A percentile compares a stretch with the other conserved stretches of the same genome.
phyloP scores from a whole-genome alignment of 106 monocot species.

The Dendrobium nobile region DNA sequence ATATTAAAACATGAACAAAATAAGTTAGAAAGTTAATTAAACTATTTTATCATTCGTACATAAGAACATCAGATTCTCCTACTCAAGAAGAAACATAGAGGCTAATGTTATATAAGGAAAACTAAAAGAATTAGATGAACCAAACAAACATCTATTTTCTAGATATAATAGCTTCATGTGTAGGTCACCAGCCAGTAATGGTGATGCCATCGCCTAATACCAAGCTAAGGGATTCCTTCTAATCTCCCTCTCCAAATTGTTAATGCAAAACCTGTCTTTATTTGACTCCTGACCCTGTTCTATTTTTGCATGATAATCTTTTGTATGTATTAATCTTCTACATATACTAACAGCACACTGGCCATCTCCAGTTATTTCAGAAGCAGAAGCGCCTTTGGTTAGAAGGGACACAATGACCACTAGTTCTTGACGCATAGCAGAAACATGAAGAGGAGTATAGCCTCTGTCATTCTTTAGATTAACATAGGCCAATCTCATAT shows the following conservation, averaged over 20 bases:
- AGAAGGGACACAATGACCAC: constrained; percentile 76
- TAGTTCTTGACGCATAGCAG: constrained; percentile 74
- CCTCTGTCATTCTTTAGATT: constrained; percentile 80
- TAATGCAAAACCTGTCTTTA: constrained; percentile 45
- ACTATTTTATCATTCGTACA: too few relatives aligned
- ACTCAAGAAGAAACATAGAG: too few relatives aligned
- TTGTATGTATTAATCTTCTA: constrained; percentile 57
- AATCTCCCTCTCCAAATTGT: constrained; percentile 76
- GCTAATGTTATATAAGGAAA: too few relatives aligned
- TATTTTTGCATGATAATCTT: constrained; percentile 57
- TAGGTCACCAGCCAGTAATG: constrained; percentile 55
- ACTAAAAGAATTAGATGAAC: background rate
- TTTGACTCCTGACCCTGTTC: constrained; percentile 15
- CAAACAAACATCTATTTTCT: constrained; percentile 77
- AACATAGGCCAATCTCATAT: constrained; percentile 44
- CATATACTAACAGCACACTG: constrained; percentile 75
- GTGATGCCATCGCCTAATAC: constrained; percentile 54
- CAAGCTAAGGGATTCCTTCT: constrained; percentile 44
- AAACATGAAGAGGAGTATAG: constrained; percentile 77
- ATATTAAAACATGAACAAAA: too few relatives aligned
- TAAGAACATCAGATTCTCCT: too few relatives aligned
- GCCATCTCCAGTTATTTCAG: constrained; percentile 46
- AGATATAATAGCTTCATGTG: constrained; percentile 77
- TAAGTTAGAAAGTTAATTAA: too few relatives aligned
- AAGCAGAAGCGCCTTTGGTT: constrained; percentile 50